These are phyloP conservation scores for Nicotiana paniculata DNA, from an alignment of 257 asterid species.

Conservation along the genomic window DNA sequence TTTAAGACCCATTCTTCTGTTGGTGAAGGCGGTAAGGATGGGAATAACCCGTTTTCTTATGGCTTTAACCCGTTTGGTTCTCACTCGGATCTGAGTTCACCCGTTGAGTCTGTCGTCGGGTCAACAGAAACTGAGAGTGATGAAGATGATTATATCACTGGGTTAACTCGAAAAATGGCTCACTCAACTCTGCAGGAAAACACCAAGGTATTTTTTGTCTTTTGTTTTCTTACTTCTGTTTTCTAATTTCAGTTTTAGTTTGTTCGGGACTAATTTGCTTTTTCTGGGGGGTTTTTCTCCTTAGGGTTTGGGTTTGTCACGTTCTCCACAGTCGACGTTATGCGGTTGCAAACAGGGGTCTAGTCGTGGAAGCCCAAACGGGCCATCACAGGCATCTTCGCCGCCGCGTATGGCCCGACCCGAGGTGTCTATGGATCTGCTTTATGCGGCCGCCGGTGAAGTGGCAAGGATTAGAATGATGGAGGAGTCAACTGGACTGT, in stretches of 20 bases:
- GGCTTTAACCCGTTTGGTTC: constrained; percentile 18
- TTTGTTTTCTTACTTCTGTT: too few species aligned
- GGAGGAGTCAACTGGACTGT: not conserved
- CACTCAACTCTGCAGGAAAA: constrained; percentile 30
- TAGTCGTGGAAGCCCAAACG: constrained; percentile 36
- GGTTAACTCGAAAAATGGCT: constrained; percentile 34
- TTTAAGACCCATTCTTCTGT: not conserved
- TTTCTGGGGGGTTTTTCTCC: not conserved
- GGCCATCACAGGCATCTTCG: constrained; percentile 35
- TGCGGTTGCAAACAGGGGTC: constrained; percentile 40
- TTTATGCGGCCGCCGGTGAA: constrained; percentile 8
- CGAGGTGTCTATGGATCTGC: constrained; percentile 14
- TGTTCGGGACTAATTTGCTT: not conserved
- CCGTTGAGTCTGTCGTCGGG: constrained; percentile 50
- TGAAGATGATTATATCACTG: constrained; percentile 56
- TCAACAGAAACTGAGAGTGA: constrained; percentile 65
- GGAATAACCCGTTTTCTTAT: not conserved
- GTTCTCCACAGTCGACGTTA: constrained; percentile 79
- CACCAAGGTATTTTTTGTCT: constrained; percentile 25
- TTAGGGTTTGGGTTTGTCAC: constrained; percentile 39
- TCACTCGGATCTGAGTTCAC: constrained; percentile 60
- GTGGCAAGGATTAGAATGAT: constrained; percentile 14
- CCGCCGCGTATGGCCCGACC: constrained; percentile 24
- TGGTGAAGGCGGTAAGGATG: not conserved
- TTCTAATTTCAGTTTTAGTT: not conserved